Conservation (phyloP, 768 basidiomycete genomes). For the Epithele typhae region DNA sequence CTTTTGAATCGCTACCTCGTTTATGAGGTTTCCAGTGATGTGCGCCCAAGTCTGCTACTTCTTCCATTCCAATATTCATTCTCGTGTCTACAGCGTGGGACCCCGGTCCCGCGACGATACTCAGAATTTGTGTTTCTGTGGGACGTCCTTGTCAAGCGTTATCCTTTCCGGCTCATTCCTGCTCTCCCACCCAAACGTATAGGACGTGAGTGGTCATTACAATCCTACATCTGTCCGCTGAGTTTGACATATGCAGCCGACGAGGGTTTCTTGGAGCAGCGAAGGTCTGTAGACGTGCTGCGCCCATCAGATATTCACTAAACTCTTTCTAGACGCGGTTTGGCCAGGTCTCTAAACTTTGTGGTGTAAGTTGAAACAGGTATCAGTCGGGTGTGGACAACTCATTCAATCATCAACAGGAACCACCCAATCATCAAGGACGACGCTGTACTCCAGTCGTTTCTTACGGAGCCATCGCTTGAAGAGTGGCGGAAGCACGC, state of each 20-base stretch:
- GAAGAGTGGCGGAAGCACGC: slow-evolving; percentile 85
- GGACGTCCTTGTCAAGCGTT: slow-evolving; percentile 80
- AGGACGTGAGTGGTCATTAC: slow-evolving; percentile 59
- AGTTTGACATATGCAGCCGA: slow-evolving; percentile 63
- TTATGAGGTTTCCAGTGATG: slow-evolving; percentile 77
- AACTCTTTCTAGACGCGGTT: slow-evolving; percentile 54
- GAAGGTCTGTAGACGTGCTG: slow-evolving; percentile 46
- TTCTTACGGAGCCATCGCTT: slow-evolving; percentile 80
- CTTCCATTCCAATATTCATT: not conserved
- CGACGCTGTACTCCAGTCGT: slow-evolving; percentile 77
- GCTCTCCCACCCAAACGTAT: slow-evolving; percentile 89
- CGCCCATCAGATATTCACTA: not conserved
- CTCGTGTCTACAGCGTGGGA: slow-evolving; percentile 41
- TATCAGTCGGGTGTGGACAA: slow-evolving; percentile 1
- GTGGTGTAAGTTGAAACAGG: slow-evolving; percentile 49
- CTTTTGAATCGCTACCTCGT: slow-evolving; percentile 84
- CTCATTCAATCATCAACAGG: slow-evolving; percentile 30
- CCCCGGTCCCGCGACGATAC: slow-evolving; percentile 79
- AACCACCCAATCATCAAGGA: slow-evolving; percentile 92
- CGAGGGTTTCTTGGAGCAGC: slow-evolving; percentile 86
- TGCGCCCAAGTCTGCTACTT: slow-evolving; percentile 31
- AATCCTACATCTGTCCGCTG: not conserved
- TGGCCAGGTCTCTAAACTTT: slow-evolving; percentile 75
- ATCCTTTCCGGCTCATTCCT: slow-evolving; percentile 91
- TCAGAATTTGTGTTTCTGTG: slow-evolving; percentile 91